Evolutionary conservation across 768 basidiomycete species (phyloP), one percentile per base, ranked within the genome.

Genomic region (Clitopilus passeckerianus): DNA sequence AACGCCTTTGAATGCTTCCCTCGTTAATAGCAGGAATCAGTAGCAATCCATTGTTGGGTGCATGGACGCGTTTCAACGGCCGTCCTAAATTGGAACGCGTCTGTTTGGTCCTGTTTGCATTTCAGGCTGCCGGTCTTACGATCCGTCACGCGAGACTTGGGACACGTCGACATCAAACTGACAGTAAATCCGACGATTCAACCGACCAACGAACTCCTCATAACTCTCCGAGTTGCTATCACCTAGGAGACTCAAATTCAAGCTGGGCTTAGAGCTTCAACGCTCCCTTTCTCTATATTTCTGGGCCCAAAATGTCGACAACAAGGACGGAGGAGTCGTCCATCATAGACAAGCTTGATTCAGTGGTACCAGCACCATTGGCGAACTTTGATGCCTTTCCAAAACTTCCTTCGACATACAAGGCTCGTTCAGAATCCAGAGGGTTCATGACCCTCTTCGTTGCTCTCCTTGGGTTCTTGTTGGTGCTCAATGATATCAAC

Each of bases 331-430:
- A 70, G 30, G 74, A 74, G 53, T 53, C 68, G 14, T 71, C 80
- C 1, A 61, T 89, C 58, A 80, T 90, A 62, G 78, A 80, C 66
- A 84, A 83, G 66, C 81, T 91, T 63, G 88, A 91, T 71, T 71
- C 78, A 15, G 78, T 80, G 30, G 83, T 84, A 3, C 84, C 86
- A n/a, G 76, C 78, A 6, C 81, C 84, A n/a, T 75, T 93, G 37
- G 80, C 85, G 34, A 75, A 85, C 62, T 89, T 93, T 74, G 92
- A 95, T 77, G 91, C 92, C 0, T 95, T 95, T 68, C 89, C 91
- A 53, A 93, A 95, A 72, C 78, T 93, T 12, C 88, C 89, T 10
- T 82, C 88, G 20, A 84, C 89, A 0, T 95, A 93, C 82, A 91
- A 88, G 70, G 70, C 86, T 27, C 86, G 89, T 58, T 89, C 91